A percentile compares a stretch with the other conserved stretches of the same genome.
These are phyloP conservation scores for Paraphoma sp. DNA, from an alignment of 2,329 filamentous ascomycete genomes.

Conservation along the genomic window DNA sequence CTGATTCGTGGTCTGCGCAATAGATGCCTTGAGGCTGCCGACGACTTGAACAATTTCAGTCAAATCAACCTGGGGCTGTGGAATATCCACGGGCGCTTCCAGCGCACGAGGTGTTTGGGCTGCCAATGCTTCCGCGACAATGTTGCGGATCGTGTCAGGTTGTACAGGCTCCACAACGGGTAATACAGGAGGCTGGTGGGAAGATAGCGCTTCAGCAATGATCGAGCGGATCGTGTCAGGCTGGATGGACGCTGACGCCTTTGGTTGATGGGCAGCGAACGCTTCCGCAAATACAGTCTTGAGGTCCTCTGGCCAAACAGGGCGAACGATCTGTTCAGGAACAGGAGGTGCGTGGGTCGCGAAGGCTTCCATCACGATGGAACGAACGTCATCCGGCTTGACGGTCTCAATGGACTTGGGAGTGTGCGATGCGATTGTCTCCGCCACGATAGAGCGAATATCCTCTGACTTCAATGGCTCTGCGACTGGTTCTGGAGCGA, in stretches of 20 bases:
- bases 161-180: conserved; percentile 35
- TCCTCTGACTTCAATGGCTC: conserved; percentile 37
- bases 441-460: conserved; percentile 33
- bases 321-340: conserved; percentile 30
- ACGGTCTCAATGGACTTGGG: conserved; percentile 26
- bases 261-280: conserved; percentile 54
- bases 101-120: conserved; percentile 38
- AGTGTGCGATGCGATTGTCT: conserved; percentile 2
- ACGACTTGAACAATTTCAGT: conserved; percentile 56
- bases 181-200: conserved; percentile 26
- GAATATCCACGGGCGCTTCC: conserved; percentile 41
- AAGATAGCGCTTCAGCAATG: conserved; percentile 33
- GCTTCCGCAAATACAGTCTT: conserved; percentile 64
- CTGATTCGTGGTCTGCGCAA: conserved; percentile 53
- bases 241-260: conserved; percentile 23
- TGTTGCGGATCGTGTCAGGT: conserved; percentile 42
- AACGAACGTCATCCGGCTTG: conserved; percentile 37
- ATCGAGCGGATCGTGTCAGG: conserved; percentile 36
- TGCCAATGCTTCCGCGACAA: conserved; percentile 43
- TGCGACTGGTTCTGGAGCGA: conserved; percentile 15
- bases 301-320: conserved; percentile 56
- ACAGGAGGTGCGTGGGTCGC: conserved; percentile 36
- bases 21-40: conserved; percentile 56
- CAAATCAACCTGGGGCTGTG: conserved; percentile 46
- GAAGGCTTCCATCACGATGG: conserved; percentile 36